Evolutionary conservation across 164 flowering plant genomes (phyloP), one percentile per base, ranked within the genome.

Genomic region (Annona cherimola): DNA sequence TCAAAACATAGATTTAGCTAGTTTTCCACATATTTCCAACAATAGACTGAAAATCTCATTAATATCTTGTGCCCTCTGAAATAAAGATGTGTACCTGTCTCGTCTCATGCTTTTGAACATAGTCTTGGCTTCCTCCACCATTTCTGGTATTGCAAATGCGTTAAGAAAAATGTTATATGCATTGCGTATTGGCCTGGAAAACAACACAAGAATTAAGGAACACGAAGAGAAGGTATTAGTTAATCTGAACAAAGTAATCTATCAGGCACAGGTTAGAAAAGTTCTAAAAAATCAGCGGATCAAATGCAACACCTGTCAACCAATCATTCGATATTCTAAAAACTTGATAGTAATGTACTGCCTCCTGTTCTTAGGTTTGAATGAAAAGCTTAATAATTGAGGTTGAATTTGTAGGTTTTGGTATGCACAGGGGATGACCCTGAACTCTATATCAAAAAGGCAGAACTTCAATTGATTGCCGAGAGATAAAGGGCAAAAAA

Each of bases 61-160:
- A 50, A 16, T 50, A 0, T 2, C 57, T 16, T 5, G 14, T 50
- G 57, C 57, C 57, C 57, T 50, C 8, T 50, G 16, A 50, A 50
- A 50, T 50, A 46, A 46, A 68, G 46, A 11, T 12, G n/a, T 45
- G 45, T 75, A 93, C 99, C 88, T 91, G 89, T 95, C 91, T 79
- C 98, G 88, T 82, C 90, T 81, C 98, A 95, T 93, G 88, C 95
- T 85, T 83, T 90, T 95, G 85, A 95, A 93, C 59, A 93, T 95
- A 18, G 79, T 86, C 60, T 75, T 79, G 57, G 99, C 96, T 77
- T 93, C 91, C 72, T 95, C 97, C 69, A 95, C 96, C 99, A 93
- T 86, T 76, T 98, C 99, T 19, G 97, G 89, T 55, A 93, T 82
- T 26, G 99, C 96, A 81, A 95, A 95, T 70, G 99, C 98, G 83